A percentile compares a stretch with the other conserved stretches of the same genome.
phyloP scores from a whole-genome alignment of 208 protist genomes.

The Herpetomonas samuelpessoai region DNA sequence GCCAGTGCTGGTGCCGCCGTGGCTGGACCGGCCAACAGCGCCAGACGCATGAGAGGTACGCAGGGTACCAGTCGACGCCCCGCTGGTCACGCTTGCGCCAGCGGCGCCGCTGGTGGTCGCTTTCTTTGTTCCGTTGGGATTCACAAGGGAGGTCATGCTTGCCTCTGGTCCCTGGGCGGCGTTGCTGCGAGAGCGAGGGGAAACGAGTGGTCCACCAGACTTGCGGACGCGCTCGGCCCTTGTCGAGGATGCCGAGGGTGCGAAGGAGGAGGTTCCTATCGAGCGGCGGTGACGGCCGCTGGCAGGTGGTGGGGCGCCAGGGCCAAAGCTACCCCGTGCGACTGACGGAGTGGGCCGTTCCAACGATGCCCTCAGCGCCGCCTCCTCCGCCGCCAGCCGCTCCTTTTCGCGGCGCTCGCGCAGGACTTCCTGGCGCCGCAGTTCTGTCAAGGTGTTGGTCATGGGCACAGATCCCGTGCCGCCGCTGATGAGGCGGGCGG shows the following conservation, averaged over 20 bases:
- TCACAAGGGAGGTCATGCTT: no score
- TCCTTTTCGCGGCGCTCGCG: constrained; percentile 29
- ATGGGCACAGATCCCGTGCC: constrained; percentile 7
- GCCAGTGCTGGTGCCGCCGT: no score
- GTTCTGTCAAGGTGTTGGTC: constrained; percentile 30
- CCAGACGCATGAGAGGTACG: no score
- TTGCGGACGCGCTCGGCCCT: background rate
- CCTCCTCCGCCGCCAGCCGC: constrained; percentile 25
- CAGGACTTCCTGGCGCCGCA: constrained; percentile 36
- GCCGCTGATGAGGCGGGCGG: no score
- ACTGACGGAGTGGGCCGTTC: background rate
- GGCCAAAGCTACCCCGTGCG: constrained; percentile 8
- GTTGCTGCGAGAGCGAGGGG: no score
- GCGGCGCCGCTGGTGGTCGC: no score
- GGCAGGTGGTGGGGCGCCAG: background rate
- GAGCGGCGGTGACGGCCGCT: background rate
- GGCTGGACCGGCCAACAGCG: no score
- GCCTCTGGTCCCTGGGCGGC: no score
- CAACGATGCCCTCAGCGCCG: background rate
- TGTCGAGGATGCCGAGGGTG: background rate
- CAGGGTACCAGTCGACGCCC: no score
- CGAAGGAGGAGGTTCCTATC: background rate
- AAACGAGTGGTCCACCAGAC: no score
- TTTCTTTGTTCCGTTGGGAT: no score
- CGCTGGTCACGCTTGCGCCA: no score